These are phyloP conservation scores for Hibiscus trionum DNA, from an alignment of 345 rosid species.

Conservation along the genomic window DNA sequence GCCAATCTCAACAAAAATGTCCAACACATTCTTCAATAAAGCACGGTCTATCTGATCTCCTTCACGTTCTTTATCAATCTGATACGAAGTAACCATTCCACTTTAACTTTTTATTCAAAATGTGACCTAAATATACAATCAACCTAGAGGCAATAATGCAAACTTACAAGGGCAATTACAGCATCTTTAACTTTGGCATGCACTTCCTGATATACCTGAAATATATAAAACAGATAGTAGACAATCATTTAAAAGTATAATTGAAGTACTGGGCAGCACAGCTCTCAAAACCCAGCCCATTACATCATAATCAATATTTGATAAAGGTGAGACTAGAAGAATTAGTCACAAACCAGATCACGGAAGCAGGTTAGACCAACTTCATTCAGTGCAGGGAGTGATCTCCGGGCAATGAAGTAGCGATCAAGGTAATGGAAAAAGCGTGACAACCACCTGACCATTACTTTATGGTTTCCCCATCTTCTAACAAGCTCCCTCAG, in stretches of 20 bases:
- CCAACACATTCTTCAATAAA: conserved; percentile 65
- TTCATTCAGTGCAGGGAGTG: conserved; percentile 65
- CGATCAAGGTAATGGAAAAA: conserved; percentile 88
- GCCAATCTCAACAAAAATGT: conserved; percentile 80
- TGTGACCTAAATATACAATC: background rate
- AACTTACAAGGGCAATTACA: conserved; percentile 58
- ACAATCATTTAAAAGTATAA: background rate
- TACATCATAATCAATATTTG: background rate
- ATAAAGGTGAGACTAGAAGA: background rate
- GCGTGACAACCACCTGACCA: conserved; percentile 84
- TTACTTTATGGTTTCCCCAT: conserved; percentile 81
- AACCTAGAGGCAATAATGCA: background rate
- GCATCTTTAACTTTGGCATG: conserved; percentile 56
- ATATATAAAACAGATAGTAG: background rate
- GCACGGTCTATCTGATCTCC: conserved; percentile 85
- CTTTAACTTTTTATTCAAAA: background rate
- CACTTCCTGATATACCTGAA: conserved; percentile 56
- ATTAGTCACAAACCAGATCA: conserved; percentile 44
- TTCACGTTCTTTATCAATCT: conserved; percentile 88
- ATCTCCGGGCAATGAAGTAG: conserved; percentile 66
- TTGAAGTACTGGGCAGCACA: background rate
- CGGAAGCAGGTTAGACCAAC: conserved; percentile 83
- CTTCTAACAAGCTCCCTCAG: conserved; percentile 74
- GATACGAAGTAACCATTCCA: conserved; percentile 5
- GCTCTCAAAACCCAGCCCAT: background rate